Evolutionary conservation across 2,329 filamentous ascomycete species (phyloP).

Genomic region (Akanthomyces uredinophilus): DNA sequence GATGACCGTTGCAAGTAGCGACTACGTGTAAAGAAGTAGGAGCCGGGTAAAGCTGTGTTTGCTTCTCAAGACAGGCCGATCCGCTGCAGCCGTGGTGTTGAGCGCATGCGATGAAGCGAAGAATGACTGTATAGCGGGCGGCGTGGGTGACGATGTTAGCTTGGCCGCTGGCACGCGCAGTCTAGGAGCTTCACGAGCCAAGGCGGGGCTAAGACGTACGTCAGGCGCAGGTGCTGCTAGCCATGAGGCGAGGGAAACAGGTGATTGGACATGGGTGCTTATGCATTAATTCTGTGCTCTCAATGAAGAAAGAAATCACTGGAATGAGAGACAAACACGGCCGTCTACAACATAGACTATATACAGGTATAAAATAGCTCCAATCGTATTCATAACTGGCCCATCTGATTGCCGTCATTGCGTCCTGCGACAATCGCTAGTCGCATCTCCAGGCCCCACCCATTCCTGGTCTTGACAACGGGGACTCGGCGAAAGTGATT

Average conservation of each 20-base stretch:
- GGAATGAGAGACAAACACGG: too few relatives aligned
- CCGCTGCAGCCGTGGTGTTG: neutral
- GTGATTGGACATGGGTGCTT: neutral
- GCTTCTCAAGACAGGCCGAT: neutral
- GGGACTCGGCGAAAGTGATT: neutral
- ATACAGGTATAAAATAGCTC: neutral
- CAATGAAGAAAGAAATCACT: too few relatives aligned
- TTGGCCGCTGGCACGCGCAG: neutral
- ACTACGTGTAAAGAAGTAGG: neutral
- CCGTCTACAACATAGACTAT: neutral
- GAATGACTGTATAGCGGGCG: neutral
- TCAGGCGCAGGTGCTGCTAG: constrained; percentile 7
- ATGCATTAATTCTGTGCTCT: neutral
- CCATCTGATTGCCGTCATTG: neutral
- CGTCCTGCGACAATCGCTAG: neutral
- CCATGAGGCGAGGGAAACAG: neutral
- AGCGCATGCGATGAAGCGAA: neutral
- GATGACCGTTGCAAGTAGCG: neutral
- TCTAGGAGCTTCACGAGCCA: neutral
- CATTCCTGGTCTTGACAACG: neutral
- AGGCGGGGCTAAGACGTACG: constrained; percentile 13
- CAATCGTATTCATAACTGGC: neutral
- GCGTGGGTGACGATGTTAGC: constrained; percentile 9
- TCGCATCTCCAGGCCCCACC: neutral
- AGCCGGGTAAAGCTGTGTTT: neutral